Percentiles rank a stretch among this genome's conserved stretches.
phyloP scores from a whole-genome alignment of 768 basidiomycete genomes.

The Boletus coccyginus region DNA sequence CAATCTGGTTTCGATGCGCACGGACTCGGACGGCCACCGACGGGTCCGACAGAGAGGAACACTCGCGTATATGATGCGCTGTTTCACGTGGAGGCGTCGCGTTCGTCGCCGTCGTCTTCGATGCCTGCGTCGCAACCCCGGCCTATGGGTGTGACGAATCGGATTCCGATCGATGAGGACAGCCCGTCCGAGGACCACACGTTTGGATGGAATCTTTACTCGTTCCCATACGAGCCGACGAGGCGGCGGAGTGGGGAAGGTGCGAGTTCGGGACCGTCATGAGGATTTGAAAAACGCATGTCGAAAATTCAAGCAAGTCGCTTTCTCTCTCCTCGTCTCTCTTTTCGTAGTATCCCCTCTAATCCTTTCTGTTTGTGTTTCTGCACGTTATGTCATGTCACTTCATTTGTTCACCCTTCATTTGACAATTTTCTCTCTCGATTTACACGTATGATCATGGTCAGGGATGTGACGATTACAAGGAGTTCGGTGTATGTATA shows the following conservation, averaged over 20 bases:
- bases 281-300: not conserved
- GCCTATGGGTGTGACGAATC: constrained; percentile 15
- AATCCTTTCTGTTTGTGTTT: not conserved
- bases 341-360: not conserved
- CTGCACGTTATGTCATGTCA: not conserved
- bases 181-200: constrained; percentile 12
- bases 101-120: constrained; percentile 15
- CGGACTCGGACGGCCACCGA: not conserved
- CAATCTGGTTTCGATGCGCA: constrained; percentile 6
- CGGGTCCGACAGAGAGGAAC: constrained; percentile 12
- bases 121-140: constrained; percentile 3
- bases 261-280: constrained; percentile 6
- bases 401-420: not conserved
- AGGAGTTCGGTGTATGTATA: constrained; percentile 9
- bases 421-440: not conserved
- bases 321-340: too few relatives aligned
- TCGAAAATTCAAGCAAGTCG: not conserved
- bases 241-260: constrained; percentile 5
- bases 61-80: constrained; percentile 7
- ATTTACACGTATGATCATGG: constrained; percentile 10
- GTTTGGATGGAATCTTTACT: constrained; percentile 12
- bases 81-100: constrained; percentile 11
- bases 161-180: constrained; percentile 23
- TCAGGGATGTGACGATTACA: not conserved
- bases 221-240: not conserved